phyloP scores from a whole-genome alignment of 352 stramenopile species.

The Phytophthora constricta region DNA sequence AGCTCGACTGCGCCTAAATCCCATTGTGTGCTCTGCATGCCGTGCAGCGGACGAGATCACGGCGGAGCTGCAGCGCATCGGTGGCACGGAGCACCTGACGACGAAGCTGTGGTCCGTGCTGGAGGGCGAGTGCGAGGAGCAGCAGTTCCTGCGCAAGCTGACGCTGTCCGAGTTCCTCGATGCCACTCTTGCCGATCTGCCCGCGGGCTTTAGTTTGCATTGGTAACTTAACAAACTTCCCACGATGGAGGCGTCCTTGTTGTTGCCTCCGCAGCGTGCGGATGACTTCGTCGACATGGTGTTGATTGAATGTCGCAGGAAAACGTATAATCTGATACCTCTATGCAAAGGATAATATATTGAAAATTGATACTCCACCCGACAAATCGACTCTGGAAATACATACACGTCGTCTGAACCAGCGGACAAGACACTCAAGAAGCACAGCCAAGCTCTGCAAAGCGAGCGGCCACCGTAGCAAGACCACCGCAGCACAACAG shows the following conservation, averaged over 20 bases:
- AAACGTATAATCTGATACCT: too few relatives aligned
- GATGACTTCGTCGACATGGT: too few relatives aligned
- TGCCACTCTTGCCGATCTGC: conserved; percentile 49
- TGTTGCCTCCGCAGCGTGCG: too few relatives aligned
- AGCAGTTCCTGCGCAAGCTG: conserved; percentile 56
- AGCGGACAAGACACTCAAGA: conserved; percentile 27
- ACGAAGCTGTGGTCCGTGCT: conserved; percentile 49
- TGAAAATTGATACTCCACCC: not conserved
- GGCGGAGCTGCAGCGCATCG: conserved; percentile 55
- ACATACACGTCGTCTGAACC: conserved; percentile 6
- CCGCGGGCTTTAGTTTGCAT: conserved; percentile 39
- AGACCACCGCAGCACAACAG: conserved; percentile 18
- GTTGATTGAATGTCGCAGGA: too few relatives aligned
- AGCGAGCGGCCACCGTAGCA: conserved; percentile 12
- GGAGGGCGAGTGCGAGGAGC: conserved; percentile 42
- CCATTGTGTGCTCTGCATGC: not conserved
- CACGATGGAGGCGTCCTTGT: too few relatives aligned
- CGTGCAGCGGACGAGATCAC: too few relatives aligned
- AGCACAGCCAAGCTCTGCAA: too few relatives aligned
- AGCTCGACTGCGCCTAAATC: too few relatives aligned
- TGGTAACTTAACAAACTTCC: too few relatives aligned
- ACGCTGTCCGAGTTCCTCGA: conserved; percentile 60
- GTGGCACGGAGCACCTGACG: conserved; percentile 46
- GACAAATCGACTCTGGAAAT: too few relatives aligned
- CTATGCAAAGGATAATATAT: not conserved